Percentiles rank a stretch among this genome's conserved stretches.
phyloP scores from a whole-genome alignment of 139 green algal species.

The Spirogloea muscicola region DNA sequence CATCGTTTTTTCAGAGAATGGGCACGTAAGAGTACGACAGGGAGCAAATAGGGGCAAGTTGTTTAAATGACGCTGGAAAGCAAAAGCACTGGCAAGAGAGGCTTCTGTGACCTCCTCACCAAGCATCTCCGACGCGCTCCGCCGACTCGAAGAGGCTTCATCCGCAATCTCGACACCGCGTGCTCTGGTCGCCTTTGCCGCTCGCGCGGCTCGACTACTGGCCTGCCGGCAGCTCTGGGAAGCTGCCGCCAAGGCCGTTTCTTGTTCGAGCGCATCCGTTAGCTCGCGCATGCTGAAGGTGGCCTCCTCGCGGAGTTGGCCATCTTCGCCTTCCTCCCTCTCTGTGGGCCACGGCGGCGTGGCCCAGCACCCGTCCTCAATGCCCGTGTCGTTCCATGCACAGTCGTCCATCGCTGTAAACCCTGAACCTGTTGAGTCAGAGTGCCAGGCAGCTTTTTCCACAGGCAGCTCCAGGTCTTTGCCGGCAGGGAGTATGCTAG shows the following conservation, averaged over 20 bases:
- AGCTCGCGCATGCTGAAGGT: background rate
- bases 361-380: background rate
- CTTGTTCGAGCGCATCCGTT: background rate
- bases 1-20: too few relatives aligned
- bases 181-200: too few relatives aligned
- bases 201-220: background rate
- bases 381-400: too few relatives aligned
- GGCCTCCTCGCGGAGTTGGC: background rate
- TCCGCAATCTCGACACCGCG: too few relatives aligned
- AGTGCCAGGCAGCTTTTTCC: background rate
- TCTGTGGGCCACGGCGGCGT: background rate
- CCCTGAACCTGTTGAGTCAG: background rate
- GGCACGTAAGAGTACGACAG: too few relatives aligned
- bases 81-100: background rate
- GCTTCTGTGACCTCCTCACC: background rate
- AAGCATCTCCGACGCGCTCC: background rate
- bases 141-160: background rate
- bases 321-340: background rate
- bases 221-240: background rate
- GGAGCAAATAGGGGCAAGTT: too few relatives aligned
- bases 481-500: too few relatives aligned
- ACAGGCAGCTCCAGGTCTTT: background rate
- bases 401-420: too few relatives aligned
- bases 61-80: too few relatives aligned
- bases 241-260: background rate